Evolutionary conservation across 2,329 filamentous ascomycete genomes (phyloP), one percentile per base, ranked within the genome.

Genomic region (Pseudogymnoascus sp.): DNA sequence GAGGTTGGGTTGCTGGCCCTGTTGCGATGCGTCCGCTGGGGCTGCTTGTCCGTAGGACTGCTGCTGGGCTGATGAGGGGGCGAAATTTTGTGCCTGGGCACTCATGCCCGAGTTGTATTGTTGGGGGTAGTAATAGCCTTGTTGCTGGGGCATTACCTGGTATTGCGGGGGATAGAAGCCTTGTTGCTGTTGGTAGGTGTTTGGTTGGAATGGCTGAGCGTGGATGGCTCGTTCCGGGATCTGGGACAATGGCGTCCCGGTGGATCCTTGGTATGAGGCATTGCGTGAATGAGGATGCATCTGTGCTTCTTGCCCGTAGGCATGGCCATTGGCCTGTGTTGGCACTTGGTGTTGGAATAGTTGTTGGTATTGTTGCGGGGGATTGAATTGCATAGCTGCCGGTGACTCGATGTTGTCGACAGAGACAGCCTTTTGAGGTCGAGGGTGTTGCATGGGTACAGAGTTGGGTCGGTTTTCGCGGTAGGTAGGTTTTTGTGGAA

Each of bases 281-380:
- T 90, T 85, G 26, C 88, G n/a, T n/a, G n/a, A n/a, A n/a, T n/a
- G 86, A 24, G 82, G 75, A 64, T 89, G 77, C 68, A 73, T 64
- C 64, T 79, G 80, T n/a, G 68, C 78, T 42, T 86, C 77, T 29
- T 76, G 80, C 5, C 79, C 76, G 59, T 83, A 81, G 24, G 79
- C 77, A 65, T 83, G 85, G 40, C 82, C 81, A 65, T 80, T 79
- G 59, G 91, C 83, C 68, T 93, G 88, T 3, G 87, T 76, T 1
- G 93, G 93, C n/a, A 96, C 86, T 75, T 97, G 93, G 70, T 96
- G 93, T 69, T 96, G 92, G 80, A 97, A 97, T 0, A 93, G 90
- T 72, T 93, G 90, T 70, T 93, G 88, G 70, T 89, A 81, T 72
- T 87, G 84, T 70, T 85, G 83, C 13, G 84, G 83, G 66, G 82